phyloP scores from a whole-genome alignment of 2,329 filamentous ascomycete genomes.

The Neoarthrinium moseri region DNA sequence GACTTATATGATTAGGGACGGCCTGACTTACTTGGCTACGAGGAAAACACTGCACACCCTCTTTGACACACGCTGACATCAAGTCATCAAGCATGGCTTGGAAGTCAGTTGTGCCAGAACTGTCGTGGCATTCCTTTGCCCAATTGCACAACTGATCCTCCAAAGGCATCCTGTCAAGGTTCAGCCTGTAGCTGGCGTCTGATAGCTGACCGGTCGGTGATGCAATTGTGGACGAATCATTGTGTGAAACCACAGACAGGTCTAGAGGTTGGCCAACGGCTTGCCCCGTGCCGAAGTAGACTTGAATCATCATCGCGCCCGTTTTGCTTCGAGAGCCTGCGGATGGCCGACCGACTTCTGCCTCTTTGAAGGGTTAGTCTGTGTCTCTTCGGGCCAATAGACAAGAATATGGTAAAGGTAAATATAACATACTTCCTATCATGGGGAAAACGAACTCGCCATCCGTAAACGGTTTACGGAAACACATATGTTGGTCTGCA shows the following conservation, averaged over 20 bases:
- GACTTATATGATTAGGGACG: no score
- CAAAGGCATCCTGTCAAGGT: not conserved
- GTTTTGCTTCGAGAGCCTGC: no score
- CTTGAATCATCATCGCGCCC: no score
- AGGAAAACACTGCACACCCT: no score
- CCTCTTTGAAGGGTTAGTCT: not conserved
- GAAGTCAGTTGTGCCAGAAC: slow-evolving; percentile 10
- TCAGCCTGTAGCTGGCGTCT: slow-evolving; percentile 1
- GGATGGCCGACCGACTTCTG: not conserved
- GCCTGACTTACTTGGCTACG: no score
- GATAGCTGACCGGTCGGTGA: not conserved
- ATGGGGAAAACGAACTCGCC: slow-evolving; percentile 19
- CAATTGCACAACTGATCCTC: slow-evolving; percentile 1
- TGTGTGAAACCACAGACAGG: not conserved
- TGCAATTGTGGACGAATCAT: not conserved
- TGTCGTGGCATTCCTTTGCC: slow-evolving; percentile 10
- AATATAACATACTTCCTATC: slow-evolving; percentile 20
- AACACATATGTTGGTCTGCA: slow-evolving; percentile 25
- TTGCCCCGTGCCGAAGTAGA: not conserved
- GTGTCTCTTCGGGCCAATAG: not conserved
- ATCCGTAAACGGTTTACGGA: slow-evolving; percentile 16
- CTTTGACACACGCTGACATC: slow-evolving; percentile 16
- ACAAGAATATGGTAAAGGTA: slow-evolving; percentile 1
- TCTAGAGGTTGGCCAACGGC: not conserved
- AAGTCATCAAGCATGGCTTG: slow-evolving; percentile 25